A percentile compares a stretch with the other conserved stretches of the same genome.
Conservation (phyloP, 345 rosid genomes). For the Leavenworthia alabamica region DNA sequence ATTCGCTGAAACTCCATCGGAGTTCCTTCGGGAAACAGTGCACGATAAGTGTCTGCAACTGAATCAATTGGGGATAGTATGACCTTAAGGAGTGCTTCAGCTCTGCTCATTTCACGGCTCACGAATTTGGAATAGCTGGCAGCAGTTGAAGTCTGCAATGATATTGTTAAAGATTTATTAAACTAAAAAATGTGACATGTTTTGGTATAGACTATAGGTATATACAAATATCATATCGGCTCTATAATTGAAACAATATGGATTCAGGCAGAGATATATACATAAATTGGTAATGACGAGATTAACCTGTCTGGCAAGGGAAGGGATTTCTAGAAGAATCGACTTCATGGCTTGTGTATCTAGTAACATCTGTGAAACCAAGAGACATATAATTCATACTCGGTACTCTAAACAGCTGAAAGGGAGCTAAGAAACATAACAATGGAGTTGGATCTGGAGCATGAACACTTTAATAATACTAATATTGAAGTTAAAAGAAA, state of each 20-base stretch:
- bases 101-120: constrained; percentile 99
- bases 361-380: constrained; percentile 72
- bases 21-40: constrained; percentile 95
- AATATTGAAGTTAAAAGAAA: no score
- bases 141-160: constrained; percentile 66
- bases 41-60: constrained; percentile 92
- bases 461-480: no score
- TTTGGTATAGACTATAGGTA: no score
- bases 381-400: constrained; percentile 1
- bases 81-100: constrained; percentile 98
- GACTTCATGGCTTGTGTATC: constrained; percentile 98
- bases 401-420: no score
- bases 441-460: no score
- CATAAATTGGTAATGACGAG: constrained; percentile 9
- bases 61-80: constrained; percentile 94
- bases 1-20: constrained; percentile 98
- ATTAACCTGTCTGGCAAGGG: constrained; percentile 92
- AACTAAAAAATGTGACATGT: not conserved
- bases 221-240: not conserved
- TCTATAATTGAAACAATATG: not conserved
- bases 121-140: constrained; percentile 90
- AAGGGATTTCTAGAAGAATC: constrained; percentile 88
- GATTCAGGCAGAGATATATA: not conserved
- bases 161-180: not conserved
- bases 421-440: no score